Evolutionary conservation across 1,284 basidiomycete species (phyloP).

Genomic region (Cryptococcus depauperatus): DNA sequence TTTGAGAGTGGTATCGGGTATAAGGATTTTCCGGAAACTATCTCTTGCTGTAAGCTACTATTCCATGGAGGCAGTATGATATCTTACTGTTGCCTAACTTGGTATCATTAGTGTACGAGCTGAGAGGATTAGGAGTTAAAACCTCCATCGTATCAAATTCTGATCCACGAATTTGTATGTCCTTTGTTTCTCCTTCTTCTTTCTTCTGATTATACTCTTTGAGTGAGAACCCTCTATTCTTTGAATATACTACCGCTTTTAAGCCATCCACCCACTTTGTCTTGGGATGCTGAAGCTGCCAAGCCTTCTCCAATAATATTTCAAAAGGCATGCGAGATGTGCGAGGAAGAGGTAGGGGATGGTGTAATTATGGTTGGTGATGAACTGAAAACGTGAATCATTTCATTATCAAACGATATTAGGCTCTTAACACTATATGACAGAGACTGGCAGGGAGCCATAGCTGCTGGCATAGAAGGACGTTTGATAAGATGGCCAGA

Average conservation of each 20-base stretch:
- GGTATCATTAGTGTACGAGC: constrained; percentile 23
- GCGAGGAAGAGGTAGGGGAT: constrained; percentile 19
- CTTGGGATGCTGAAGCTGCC: constrained; percentile 35
- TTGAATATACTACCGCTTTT: constrained; percentile 33
- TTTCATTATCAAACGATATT: background rate
- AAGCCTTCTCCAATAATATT: constrained; percentile 40
- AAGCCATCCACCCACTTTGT: constrained; percentile 34
- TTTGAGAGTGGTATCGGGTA: constrained; percentile 44
- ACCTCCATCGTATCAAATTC: constrained; percentile 42
- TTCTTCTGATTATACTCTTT: background rate
- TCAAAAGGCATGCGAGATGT: constrained; percentile 25
- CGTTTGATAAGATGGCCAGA: constrained; percentile 37
- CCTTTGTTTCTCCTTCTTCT: background rate
- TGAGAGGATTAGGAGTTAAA: constrained; percentile 32
- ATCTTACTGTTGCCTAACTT: too few relatives aligned
- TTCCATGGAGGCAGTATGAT: too few relatives aligned
- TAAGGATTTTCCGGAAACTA: constrained; percentile 37
- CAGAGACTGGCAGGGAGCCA: constrained; percentile 41
- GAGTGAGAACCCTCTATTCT: constrained; percentile 36
- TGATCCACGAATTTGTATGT: constrained; percentile 41
- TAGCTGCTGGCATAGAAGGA: constrained; percentile 31
- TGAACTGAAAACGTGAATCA: constrained; percentile 43
- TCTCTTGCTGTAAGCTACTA: constrained; percentile 24
- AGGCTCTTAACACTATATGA: background rate
- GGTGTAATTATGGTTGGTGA: constrained; percentile 45